phyloP scores from a whole-genome alignment of 169 alveolate species.

The Plasmodium yoelii region DNA sequence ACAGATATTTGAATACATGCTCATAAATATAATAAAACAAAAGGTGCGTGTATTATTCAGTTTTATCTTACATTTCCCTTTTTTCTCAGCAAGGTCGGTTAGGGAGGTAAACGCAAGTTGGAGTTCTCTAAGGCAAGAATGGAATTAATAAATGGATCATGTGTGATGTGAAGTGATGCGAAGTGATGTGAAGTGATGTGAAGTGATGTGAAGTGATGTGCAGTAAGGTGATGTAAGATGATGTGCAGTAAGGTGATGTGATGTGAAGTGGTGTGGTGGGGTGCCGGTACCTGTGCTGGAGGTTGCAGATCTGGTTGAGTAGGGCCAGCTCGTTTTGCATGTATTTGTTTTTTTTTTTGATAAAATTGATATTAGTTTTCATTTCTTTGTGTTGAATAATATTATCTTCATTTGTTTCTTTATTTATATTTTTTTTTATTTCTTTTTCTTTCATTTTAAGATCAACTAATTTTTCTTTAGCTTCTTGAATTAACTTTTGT shows the following conservation, averaged over 20 bases:
- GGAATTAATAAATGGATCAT: not conserved
- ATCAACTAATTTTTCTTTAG: slow-evolving; percentile 61
- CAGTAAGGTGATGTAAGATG: too few species aligned
- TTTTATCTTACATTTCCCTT: slow-evolving; percentile 31
- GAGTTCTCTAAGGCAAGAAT: slow-evolving; percentile 24
- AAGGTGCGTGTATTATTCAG: not conserved
- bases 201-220: too few species aligned
- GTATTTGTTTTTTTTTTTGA: slow-evolving; percentile 50
- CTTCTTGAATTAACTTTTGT: slow-evolving; percentile 68
- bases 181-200: not conserved
- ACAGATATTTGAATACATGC: not conserved
- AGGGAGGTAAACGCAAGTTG: slow-evolving; percentile 60
- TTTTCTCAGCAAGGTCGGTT: slow-evolving; percentile 66
- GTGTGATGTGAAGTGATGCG: not conserved
- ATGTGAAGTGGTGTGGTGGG: too few species aligned
- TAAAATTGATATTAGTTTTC: slow-evolving; percentile 15
- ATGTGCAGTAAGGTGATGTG: too few species aligned
- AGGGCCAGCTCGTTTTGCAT: slow-evolving; percentile 52
- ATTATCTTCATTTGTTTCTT: slow-evolving; percentile 54
- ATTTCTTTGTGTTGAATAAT: slow-evolving; percentile 17
- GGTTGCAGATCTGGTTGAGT: slow-evolving; percentile 54
- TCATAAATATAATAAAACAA: not conserved
- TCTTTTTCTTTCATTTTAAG: slow-evolving; percentile 67
- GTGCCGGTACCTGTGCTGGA: slow-evolving; percentile 71
- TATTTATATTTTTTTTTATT: slow-evolving; percentile 71